phyloP scores from a whole-genome alignment of 2,329 filamentous ascomycete species.

The Aspergillus sp. region DNA sequence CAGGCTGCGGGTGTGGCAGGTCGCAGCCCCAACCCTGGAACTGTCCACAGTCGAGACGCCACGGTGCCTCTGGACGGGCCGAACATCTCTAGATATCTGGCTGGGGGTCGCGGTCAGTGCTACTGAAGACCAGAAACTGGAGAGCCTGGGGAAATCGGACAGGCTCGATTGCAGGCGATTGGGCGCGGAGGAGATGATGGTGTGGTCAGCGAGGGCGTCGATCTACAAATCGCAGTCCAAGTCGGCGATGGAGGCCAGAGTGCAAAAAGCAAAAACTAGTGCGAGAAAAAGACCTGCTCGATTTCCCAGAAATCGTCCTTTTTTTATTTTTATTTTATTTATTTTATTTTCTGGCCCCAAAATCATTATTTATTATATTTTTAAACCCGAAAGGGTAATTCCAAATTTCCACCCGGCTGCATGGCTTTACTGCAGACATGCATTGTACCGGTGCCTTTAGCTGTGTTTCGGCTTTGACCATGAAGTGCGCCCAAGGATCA shows the following conservation, averaged over 20 bases:
- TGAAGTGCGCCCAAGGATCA: conserved; percentile 26
- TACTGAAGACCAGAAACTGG: conserved; percentile 5
- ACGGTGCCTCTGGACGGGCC: conserved; percentile 10
- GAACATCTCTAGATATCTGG: conserved; percentile 8
- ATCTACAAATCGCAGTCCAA: conserved; percentile 19
- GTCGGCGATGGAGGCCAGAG: conserved; percentile 3
- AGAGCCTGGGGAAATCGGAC: background rate
- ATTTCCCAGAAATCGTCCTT: background rate
- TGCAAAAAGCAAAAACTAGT: conserved; percentile 9
- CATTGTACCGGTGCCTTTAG: conserved; percentile 19
- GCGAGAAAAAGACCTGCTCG: background rate
- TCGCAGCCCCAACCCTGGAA: background rate
- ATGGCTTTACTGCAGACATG: conserved; percentile 19
- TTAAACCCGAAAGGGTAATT: conserved; percentile 7
- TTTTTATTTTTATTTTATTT: background rate
- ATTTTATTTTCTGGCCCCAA: background rate
- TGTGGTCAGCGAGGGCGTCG: conserved; percentile 1
- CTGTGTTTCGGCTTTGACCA: conserved; percentile 23
- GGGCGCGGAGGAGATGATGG: background rate
- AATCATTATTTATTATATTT: background rate
- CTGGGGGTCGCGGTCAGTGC: background rate
- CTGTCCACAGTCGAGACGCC: conserved; percentile 14
- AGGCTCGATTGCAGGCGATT: background rate
- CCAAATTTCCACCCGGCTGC: conserved; percentile 20
- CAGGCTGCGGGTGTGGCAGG: background rate